Percentiles rank a stretch among this genome's conserved stretches.
These are phyloP conservation scores for Astrocystis sublimbata DNA, from an alignment of 495 filamentous ascomycete genomes.

Conservation along the genomic window DNA sequence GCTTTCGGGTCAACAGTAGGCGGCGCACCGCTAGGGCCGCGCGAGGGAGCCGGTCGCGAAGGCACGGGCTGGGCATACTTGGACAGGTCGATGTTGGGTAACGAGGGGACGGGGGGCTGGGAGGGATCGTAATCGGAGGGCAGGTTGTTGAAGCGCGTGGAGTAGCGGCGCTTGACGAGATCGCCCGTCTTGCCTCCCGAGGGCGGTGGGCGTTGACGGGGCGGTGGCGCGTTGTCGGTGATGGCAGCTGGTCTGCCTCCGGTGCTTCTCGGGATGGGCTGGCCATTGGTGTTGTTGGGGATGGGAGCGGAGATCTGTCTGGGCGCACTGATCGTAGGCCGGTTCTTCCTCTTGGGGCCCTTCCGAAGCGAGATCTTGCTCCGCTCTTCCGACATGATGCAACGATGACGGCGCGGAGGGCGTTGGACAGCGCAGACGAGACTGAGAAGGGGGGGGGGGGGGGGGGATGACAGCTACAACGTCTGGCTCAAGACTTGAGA, in stretches of 20 bases:
- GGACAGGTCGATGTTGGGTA: conserved; percentile 57
- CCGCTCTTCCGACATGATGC: conserved; percentile 61
- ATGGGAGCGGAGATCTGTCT: conserved; percentile 73
- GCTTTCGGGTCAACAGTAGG: conserved; percentile 67
- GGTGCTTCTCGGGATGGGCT: conserved; percentile 31
- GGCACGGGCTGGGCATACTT: conserved; percentile 50
- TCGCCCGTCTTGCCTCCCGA: conserved; percentile 70
- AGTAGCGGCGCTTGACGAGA: conserved; percentile 91
- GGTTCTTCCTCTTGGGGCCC: conserved; percentile 70
- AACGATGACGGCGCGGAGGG: background rate
- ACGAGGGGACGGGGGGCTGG: conserved; percentile 63
- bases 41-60: conserved; percentile 45
- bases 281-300: conserved; percentile 41
- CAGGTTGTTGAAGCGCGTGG: conserved; percentile 79
- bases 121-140: conserved; percentile 65
- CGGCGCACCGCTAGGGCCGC: conserved; percentile 42
- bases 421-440: background rate
- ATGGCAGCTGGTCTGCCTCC: conserved; percentile 31
- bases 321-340: conserved; percentile 79
- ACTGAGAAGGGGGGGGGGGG: background rate
- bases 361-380: conserved; percentile 85
- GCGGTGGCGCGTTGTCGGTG: conserved; percentile 32
- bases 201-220: conserved; percentile 45
- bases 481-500: too few species aligned
- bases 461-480: background rate